A percentile compares a stretch with the other conserved stretches of the same genome.
These are phyloP conservation scores for Russula griseocarnosa DNA, from an alignment of 768 basidiomycete genomes.

Conservation along the genomic window DNA sequence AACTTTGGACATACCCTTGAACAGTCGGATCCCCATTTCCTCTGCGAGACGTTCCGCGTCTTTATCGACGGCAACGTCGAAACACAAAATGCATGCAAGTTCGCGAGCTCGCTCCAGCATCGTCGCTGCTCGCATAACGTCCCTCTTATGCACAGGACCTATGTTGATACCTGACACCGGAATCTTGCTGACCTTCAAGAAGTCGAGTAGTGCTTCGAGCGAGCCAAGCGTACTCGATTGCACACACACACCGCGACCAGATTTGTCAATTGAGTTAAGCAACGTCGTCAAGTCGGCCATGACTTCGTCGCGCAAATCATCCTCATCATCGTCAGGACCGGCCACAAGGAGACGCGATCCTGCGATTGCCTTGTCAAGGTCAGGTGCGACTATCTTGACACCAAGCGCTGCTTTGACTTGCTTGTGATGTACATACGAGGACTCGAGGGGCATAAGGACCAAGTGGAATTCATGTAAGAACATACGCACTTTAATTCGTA, in stretches of 20 bases:
- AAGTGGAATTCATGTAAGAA: constrained; percentile 3
- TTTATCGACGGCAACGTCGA: constrained; percentile 92
- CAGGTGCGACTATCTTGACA: constrained; percentile 91
- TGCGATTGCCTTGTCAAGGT: constrained; percentile 96
- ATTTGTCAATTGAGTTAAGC: constrained; percentile 87
- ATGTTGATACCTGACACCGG: constrained; percentile 98
- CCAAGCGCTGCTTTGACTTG: constrained; percentile 96
- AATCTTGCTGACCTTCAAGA: constrained; percentile 92
- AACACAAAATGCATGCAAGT: constrained; percentile 90
- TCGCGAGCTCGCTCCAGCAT: constrained; percentile 98
- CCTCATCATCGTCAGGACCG: constrained; percentile 95
- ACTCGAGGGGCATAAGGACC: constrained; percentile 39
- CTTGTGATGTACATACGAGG: constrained; percentile 94
- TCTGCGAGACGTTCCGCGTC: constrained; percentile 90
- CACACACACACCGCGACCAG: constrained; percentile 94
- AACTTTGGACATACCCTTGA: constrained; percentile 63
- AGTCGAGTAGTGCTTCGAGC: constrained; percentile 92
- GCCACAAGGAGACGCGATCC: constrained; percentile 91
- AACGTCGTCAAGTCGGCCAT: constrained; percentile 93
- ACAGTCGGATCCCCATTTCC: constrained; percentile 89
- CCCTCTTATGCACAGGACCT: constrained; percentile 93
- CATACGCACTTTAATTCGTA: constrained; percentile 81
- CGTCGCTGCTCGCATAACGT: constrained; percentile 85
- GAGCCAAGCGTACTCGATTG: constrained; percentile 97
- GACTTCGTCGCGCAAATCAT: constrained; percentile 88